These are phyloP conservation scores for Haplosporangium sp. DNA, from an alignment of 371 early-diverging fungal species.

Conservation along the genomic window DNA sequence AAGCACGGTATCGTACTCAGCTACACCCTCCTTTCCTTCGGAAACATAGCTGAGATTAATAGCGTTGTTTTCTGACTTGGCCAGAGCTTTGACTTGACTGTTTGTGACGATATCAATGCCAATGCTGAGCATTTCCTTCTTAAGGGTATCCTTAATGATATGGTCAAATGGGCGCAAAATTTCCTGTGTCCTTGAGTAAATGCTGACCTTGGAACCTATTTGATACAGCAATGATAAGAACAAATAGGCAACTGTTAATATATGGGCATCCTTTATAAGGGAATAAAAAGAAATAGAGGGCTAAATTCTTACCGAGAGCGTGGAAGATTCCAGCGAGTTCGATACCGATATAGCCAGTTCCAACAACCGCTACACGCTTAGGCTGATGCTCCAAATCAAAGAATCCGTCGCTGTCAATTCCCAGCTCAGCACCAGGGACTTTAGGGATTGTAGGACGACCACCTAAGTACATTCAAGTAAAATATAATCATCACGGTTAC, in stretches of 20 bases:
- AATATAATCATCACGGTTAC: neutral
- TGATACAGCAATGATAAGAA: neutral
- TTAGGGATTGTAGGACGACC: conserved; percentile 78
- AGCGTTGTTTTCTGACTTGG: conserved; percentile 47
- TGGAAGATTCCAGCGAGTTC: conserved; percentile 97
- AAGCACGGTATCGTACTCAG: conserved; percentile 77
- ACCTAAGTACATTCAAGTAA: conserved; percentile 57
- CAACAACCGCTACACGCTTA: conserved; percentile 90
- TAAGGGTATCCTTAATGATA: conserved; percentile 86
- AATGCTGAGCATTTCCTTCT: conserved; percentile 78
- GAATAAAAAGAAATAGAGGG: neutral
- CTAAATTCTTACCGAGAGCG: conserved; percentile 63
- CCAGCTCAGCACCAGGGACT: conserved; percentile 87
- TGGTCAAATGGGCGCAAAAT: conserved; percentile 94
- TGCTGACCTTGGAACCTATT: conserved; percentile 84
- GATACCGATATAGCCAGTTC: conserved; percentile 95
- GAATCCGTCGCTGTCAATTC: conserved; percentile 96
- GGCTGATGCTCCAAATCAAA: conserved; percentile 94
- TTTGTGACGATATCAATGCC: conserved; percentile 84
- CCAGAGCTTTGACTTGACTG: conserved; percentile 63
- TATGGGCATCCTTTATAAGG: neutral
- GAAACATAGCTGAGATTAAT: conserved; percentile 61
- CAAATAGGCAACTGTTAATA: neutral
- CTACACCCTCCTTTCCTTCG: conserved; percentile 53
- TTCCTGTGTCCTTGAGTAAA: conserved; percentile 87